A percentile compares a stretch with the other conserved stretches of the same genome.
Evolutionary conservation across 352 stramenopile genomes (phyloP).

Genomic region (Phytophthora pinifolia): DNA sequence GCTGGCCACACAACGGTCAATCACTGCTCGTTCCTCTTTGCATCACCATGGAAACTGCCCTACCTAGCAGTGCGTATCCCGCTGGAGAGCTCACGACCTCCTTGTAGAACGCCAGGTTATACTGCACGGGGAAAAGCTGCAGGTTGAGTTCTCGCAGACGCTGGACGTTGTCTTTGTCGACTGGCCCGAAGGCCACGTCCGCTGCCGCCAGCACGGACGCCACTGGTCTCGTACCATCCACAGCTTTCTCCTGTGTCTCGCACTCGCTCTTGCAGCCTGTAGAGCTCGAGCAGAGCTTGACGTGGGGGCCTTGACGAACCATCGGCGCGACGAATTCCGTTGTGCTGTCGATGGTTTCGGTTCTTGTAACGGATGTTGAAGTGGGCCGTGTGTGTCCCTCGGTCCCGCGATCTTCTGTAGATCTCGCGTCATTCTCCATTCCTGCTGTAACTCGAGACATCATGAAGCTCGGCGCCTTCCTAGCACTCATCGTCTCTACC

Average conservation of each 20-base stretch:
- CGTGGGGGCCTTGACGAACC: slow-evolving; percentile 4
- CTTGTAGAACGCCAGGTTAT: slow-evolving; percentile 93
- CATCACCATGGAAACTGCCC: neutral
- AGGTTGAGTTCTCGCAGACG: slow-evolving; percentile 89
- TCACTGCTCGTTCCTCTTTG: neutral
- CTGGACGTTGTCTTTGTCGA: slow-evolving; percentile 64
- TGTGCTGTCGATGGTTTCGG: slow-evolving; percentile 10
- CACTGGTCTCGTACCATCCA: slow-evolving; percentile 1
- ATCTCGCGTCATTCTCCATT: slow-evolving; percentile 7
- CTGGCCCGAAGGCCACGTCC: slow-evolving; percentile 45
- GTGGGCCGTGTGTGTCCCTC: slow-evolving; percentile 4
- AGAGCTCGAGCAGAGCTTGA: slow-evolving; percentile 3
- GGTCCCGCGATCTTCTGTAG: slow-evolving; percentile 14
- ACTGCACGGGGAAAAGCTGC: slow-evolving; percentile 91
- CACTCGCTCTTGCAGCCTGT: neutral
- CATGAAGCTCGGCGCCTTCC: slow-evolving; percentile 10
- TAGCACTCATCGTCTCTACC: slow-evolving; percentile 1
- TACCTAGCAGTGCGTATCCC: slow-evolving; percentile 58
- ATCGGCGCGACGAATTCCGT: slow-evolving; percentile 6
- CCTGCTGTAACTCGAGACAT: neutral
- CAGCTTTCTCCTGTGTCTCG: neutral
- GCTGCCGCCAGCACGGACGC: neutral
- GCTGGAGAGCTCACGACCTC: slow-evolving; percentile 74
- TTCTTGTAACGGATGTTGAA: slow-evolving; percentile 27
- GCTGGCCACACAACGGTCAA: slow-evolving; percentile 22